These are phyloP conservation scores for Vachellia pachyceras DNA, from an alignment of 306 rosid genomes.

Conservation along the genomic window DNA sequence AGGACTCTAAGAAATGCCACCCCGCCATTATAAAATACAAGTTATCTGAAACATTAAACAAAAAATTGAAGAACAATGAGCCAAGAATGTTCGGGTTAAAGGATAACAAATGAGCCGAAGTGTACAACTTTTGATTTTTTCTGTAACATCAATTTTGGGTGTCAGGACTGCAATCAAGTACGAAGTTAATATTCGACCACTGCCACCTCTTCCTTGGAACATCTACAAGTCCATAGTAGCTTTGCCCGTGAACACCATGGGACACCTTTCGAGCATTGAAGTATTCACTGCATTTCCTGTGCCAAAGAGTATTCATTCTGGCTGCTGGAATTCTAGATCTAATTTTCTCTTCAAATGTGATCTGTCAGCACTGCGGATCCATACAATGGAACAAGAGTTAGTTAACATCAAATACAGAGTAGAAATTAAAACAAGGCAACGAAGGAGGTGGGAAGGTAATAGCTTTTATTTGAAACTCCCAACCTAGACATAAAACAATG, in stretches of 20 bases:
- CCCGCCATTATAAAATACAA: slow-evolving; percentile 41
- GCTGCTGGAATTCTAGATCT: slow-evolving; percentile 91
- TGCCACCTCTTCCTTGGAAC: slow-evolving; percentile 41
- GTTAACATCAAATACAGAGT: slow-evolving; percentile 7
- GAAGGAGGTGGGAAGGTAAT: no score
- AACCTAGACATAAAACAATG: background rate
- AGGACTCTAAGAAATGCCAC: slow-evolving; percentile 38
- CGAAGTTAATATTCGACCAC: slow-evolving; percentile 34
- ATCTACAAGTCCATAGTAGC: slow-evolving; percentile 41
- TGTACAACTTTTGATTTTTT: slow-evolving; percentile 17
- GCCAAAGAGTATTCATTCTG: slow-evolving; percentile 51
- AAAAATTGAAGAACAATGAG: slow-evolving; percentile 22
- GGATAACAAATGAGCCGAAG: slow-evolving; percentile 7
- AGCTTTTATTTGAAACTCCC: no score
- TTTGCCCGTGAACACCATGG: slow-evolving; percentile 28
- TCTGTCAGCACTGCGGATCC: slow-evolving; percentile 83
- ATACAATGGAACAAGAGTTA: slow-evolving; percentile 34
- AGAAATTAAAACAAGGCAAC: slow-evolving; percentile 6
- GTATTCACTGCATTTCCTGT: slow-evolving; percentile 33
- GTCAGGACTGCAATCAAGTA: slow-evolving; percentile 36
- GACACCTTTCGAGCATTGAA: slow-evolving; percentile 26
- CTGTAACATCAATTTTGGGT: slow-evolving; percentile 33
- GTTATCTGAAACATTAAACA: slow-evolving; percentile 31
- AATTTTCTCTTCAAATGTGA: slow-evolving; percentile 90
- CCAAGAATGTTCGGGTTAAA: background rate